phyloP scores from a whole-genome alignment of 1,284 basidiomycete genomes.

The Cerioporus squamosus region DNA sequence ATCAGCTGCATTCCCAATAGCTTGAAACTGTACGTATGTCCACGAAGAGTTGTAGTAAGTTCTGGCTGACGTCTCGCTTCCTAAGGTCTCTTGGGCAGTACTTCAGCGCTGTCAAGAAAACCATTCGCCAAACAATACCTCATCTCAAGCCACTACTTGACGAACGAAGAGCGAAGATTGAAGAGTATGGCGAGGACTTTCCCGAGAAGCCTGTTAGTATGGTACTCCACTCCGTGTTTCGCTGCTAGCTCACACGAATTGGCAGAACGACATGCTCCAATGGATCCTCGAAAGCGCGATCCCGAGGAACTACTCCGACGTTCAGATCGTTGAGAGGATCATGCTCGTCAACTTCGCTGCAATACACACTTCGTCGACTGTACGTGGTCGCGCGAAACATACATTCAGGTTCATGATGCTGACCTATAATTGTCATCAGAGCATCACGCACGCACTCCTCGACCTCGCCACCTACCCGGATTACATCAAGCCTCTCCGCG shows the following conservation, averaged over 20 bases:
- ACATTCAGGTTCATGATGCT: no score
- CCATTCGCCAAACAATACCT: neutral
- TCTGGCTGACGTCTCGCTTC: no score
- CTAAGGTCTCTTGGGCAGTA: conserved; percentile 11
- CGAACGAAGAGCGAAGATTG: conserved; percentile 37
- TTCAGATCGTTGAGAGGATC: conserved; percentile 27
- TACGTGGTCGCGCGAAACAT: conserved; percentile 13
- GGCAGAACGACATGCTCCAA: conserved; percentile 31
- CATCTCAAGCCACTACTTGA: conserved; percentile 28
- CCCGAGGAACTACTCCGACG: conserved; percentile 9
- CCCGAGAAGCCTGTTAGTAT: conserved; percentile 35
- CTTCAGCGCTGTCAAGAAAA: neutral
- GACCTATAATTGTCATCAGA: no score
- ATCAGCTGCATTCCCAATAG: conserved; percentile 31
- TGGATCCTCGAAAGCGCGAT: conserved; percentile 33
- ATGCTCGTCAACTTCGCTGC: conserved; percentile 36
- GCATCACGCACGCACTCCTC: conserved; percentile 42
- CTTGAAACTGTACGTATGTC: conserved; percentile 33
- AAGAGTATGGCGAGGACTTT: conserved; percentile 40
- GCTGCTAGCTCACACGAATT: no score
- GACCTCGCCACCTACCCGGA: conserved; percentile 45
- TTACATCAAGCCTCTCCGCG: conserved; percentile 45
- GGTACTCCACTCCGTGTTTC: neutral
- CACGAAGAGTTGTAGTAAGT: neutral
- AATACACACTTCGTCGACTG: conserved; percentile 37